Evolutionary conservation across 1,284 basidiomycete genomes (phyloP), one percentile per base, ranked within the genome.

Genomic region (Pulveroboletus sp.): DNA sequence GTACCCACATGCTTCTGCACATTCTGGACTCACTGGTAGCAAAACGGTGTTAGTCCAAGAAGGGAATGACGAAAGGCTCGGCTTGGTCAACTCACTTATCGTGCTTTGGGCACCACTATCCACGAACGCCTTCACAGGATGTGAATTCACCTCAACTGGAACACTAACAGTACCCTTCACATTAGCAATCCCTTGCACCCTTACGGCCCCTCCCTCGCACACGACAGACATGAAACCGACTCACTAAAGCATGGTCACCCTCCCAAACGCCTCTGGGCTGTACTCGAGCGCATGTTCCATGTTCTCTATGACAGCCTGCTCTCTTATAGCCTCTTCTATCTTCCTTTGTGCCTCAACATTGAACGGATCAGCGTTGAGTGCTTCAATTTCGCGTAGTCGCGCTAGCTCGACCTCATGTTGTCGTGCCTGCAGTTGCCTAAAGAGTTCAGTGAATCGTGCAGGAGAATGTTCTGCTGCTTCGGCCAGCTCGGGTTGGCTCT

Each of bases 51-150:
- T 22, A 67, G 50, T 29, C 10, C 38, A 40, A 38, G 43, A 29
- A 33, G 52, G 45, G 3, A 59, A 44, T 49, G 49, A 47, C 12
- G 55, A 36, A 39, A 20, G 22, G 25, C 20, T n/a, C n/a, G n/a
- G 12, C 45, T 47, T 25, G 46, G 52, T 22, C 44, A 26, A 77
- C 91, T 71, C 62, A 96, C 94, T 97, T 76, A 98, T 98, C 0
- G 96, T 98, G 54, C 88, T 86, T 66, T 99, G 97, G 4, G 97
- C 96, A 26, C 96, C 96, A 62, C 94, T 96, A 71, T 99, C 96
- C 25, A 99, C 97, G 68, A 99, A 99, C 0, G 97, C 97, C 72
- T 96, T 97, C 36, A 98, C 86, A 1, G 88, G 87, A 52, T 83
- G 81, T 0, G 91, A 91, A 67, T 99, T 99, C 4, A 99, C 94